Evolutionary conservation across 2,329 filamentous ascomycete genomes (phyloP), one percentile per base, ranked within the genome.

Genomic region (Fusarium virguliforme): DNA sequence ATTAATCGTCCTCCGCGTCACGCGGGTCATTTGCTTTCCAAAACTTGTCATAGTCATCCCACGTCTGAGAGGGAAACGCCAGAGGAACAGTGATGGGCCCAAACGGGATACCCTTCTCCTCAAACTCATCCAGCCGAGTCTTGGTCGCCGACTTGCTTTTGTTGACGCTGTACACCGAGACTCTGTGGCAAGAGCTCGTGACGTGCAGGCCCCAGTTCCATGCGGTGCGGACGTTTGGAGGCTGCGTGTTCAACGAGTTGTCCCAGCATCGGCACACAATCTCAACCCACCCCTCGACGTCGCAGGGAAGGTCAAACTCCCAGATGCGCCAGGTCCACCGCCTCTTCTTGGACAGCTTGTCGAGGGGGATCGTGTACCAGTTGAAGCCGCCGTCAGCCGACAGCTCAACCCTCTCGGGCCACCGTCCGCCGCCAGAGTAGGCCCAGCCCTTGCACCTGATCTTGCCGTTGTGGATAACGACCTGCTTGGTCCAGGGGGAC

Each of bases 171-270:
- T 91, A 92, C 7, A 91, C 78, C 56, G 84, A 86, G 71, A 91
- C 83, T 1, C 88, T 83, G 67, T 91, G 90, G 62, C 87, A 89
- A 1, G 85, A 88, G 7, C 84, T 87, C 0, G 89, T 92, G 4
- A 92, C 89, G 73, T 91, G 90, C 22, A 92, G 78, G 15, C 87
- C 89, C 88, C 89, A 91, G 73, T 92, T 92, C 87, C 87, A 91
- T 0, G 86, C 82, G 6, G 84, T 83, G 12, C 88, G 80, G 0
- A 90, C 84, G 65, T 83, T 83, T 0, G 85, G 82, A 0, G 88
- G 88, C 72, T 91, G 89, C 0, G 88, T 90, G 65, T 91, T 90
- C 35, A 90, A 76, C 0, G 85, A 81, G 64, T 91, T 90, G 71
- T 91, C 89, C 88, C 88, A 90, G 72, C 86, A 89, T 5, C 89